Evolutionary conservation across 257 asterid genomes (phyloP), one percentile per base, ranked within the genome.

Genomic region (Fraxinus excelsior): DNA sequence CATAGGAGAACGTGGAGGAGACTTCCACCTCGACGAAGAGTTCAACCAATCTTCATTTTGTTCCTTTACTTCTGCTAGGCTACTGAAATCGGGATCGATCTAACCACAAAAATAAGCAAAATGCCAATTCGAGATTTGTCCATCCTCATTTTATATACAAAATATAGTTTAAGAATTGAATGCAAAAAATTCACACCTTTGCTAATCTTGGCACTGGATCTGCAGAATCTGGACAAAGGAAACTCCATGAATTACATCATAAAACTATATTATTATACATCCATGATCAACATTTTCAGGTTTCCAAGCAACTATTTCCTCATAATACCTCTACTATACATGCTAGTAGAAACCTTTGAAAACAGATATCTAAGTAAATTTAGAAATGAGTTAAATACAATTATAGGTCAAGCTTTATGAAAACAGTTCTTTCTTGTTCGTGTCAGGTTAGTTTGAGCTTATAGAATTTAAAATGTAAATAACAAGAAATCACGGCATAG

Each of bases 1-100:
- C 25, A 71, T 29, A 23, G 90, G 90, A 67, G 91, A 86, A 79
- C 82, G 23, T 42, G 91, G 92, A 80, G 86, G 92, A 83, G 90
- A 88, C 82, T 84, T 72, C 86, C 85, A 77, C 62, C 58, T 16
- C 8, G 35, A 62, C 13, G 0, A 26, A 70, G 76, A 40, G 29
- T 23, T 67, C 67, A 72, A 77, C 83, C 79, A 62, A 65, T 84
- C 87, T 84, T 82, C 71, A 10, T 86, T 42, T 79, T 87, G 42
- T 83, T 89, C 93, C 73, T 85, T 80, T 72, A 81, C 79, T 44
- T 76, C 80, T 2, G 60, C 72, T 32, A 26, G 18, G 70, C 69
- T 73, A 67, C 51, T 40, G 2, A 51, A 64, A 58, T 82, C 83
- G 32, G 71, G 70, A 75, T 82, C 76, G 23, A 40, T 74, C 93